Base-by-base conservation (phyloP, 495 filamentous ascomycete species). In the Aspergillus funiculosus region DNA sequence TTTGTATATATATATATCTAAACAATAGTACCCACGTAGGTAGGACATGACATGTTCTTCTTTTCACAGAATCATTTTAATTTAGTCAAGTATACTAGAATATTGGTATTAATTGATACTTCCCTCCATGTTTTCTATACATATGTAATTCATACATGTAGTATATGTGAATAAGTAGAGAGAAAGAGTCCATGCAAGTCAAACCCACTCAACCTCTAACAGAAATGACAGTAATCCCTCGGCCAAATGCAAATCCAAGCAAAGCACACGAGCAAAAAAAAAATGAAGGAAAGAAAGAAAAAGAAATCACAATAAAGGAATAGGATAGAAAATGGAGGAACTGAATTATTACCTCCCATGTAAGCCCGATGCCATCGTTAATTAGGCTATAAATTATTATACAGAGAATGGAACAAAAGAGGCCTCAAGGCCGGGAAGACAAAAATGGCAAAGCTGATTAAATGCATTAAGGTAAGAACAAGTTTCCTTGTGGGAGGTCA, bases 401-500 rank as follows among this genome's bases (percentile, higher is more conserved):
- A 49, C 46, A 52, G 34, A 40, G 41, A 44, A 51, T 47, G 8
- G 32, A 53, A 27, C 8, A 38, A 28, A 20, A 6, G n/a, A 11
- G 25, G 25, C 39, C 25, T 10, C 7, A 30, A 17, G 39, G 39
- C 18, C 11, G 27, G 20, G 31, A 38, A 26, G 15, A 29, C 11
- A 46, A 46, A 34, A 17, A 22, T 8, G 13, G 7, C 1, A 37
- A 19, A 26, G 9, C 15, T 7, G 8, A 46, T 25, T n/a, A 21
- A 32, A 18, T 20, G 43, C 30, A 38, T 9, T n/a, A n/a, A n/a
- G n/a, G n/a, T n/a, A n/a, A n/a, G n/a, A n/a, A n/a, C n/a, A n/a
- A n/a, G n/a, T n/a, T n/a, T n/a, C n/a, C n/a, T n/a, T n/a, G n/a
- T n/a, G n/a, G n/a, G n/a, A n/a, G n/a, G n/a, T n/a, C n/a, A n/a